phyloP scores from a whole-genome alignment of 169 alveolate species.

The Eimeria sp. region DNA sequence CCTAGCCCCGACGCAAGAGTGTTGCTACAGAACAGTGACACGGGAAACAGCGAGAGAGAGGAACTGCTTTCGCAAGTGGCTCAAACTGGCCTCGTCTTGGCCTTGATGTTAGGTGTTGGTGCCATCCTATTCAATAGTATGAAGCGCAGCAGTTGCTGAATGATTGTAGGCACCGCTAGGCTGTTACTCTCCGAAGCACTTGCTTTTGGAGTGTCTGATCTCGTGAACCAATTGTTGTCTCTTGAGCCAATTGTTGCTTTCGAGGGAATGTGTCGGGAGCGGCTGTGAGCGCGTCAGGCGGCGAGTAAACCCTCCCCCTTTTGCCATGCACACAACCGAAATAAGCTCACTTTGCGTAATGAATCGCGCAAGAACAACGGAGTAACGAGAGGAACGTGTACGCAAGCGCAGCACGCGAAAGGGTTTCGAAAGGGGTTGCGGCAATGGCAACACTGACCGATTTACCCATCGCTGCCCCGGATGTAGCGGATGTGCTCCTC shows the following conservation, averaged over 20 bases:
- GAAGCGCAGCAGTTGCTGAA: conserved; percentile 26
- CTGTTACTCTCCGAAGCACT: neutral
- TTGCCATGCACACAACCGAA: neutral
- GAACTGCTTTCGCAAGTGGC: conserved; percentile 55
- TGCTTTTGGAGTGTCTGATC: neutral
- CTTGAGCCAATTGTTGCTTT: neutral
- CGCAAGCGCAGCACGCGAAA: neutral
- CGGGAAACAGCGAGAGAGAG: conserved; percentile 7
- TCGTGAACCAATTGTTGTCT: too few species aligned
- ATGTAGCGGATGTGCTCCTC: neutral
- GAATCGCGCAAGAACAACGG: neutral
- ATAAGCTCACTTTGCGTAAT: neutral
- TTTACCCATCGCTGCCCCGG: neutral
- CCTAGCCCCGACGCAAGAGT: conserved; percentile 7
- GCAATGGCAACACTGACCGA: neutral
- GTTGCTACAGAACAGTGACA: neutral
- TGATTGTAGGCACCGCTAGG: neutral
- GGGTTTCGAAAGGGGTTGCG: too few species aligned
- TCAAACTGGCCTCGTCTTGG: conserved; percentile 39
- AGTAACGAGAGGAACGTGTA: too few species aligned
- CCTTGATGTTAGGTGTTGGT: conserved; percentile 48
- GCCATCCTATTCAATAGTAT: conserved; percentile 11
- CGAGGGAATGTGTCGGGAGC: neutral
- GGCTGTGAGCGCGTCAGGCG: neutral
- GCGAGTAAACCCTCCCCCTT: neutral